phyloP scores from a whole-genome alignment of 768 basidiomycete genomes.

The Pulveroboletus sp. region DNA sequence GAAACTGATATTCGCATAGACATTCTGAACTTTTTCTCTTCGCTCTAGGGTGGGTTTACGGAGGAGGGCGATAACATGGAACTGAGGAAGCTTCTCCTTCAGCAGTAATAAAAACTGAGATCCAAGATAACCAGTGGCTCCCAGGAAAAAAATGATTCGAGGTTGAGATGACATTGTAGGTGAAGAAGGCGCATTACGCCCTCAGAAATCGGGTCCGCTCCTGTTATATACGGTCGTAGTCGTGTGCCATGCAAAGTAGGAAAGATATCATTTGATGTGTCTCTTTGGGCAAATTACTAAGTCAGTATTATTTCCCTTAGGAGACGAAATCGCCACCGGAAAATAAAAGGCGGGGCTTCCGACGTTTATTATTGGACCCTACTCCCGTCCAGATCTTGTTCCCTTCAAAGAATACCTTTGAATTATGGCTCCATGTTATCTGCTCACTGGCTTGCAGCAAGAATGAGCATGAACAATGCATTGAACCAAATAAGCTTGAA shows the following conservation, averaged over 20 bases:
- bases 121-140: slow-evolving; percentile 42
- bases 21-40: slow-evolving; percentile 24
- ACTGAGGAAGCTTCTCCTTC: slow-evolving; percentile 29
- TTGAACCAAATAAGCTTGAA: no score
- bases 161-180: neutral
- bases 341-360: neutral
- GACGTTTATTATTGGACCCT: neutral
- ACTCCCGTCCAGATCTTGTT: no score
- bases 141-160: slow-evolving; percentile 36
- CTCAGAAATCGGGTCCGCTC: no score
- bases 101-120: slow-evolving; percentile 36
- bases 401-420: neutral
- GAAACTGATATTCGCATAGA: slow-evolving; percentile 33
- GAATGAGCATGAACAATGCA: no score
- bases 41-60: slow-evolving; percentile 32
- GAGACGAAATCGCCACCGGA: neutral
- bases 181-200: no score
- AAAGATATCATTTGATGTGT: neutral
- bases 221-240: no score
- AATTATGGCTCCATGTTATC: neutral
- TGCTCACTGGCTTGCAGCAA: neutral
- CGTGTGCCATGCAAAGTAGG: neutral
- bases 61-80: slow-evolving; percentile 35
- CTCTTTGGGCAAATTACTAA: neutral
- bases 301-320: neutral